Percentiles rank a stretch among this genome's conserved stretches.
Conservation (phyloP, 2,329 filamentous ascomycete species). For the Penicillium sumatraense region DNA sequence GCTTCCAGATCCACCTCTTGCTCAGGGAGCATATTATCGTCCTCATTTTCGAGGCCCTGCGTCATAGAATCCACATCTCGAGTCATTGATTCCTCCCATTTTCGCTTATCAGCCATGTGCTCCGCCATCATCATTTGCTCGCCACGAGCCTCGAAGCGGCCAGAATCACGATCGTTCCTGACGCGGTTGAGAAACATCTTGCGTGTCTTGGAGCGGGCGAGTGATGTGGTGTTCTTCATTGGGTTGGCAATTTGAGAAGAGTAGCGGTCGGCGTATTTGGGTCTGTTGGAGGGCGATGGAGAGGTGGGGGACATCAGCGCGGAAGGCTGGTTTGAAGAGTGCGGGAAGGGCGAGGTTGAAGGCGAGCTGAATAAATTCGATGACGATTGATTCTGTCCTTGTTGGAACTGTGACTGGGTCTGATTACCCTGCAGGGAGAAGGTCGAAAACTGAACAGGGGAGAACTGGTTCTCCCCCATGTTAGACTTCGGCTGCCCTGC, state of each 20-base stretch:
- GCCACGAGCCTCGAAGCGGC: slow-evolving; percentile 44
- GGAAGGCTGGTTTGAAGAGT: slow-evolving; percentile 1
- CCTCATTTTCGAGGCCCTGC: slow-evolving; percentile 26
- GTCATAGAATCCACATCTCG: slow-evolving; percentile 34
- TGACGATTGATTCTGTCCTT: slow-evolving; percentile 4
- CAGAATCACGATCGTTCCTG: slow-evolving; percentile 43
- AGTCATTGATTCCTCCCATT: slow-evolving; percentile 46
- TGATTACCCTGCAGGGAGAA: slow-evolving; percentile 15
- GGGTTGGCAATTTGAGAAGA: slow-evolving; percentile 39
- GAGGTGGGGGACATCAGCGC: slow-evolving; percentile 13
- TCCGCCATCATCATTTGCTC: slow-evolving; percentile 51
- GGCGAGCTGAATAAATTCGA: slow-evolving; percentile 6
- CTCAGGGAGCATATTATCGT: slow-evolving; percentile 32
- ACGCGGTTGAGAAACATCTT: slow-evolving; percentile 48
- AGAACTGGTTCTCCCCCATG: slow-evolving; percentile 14
- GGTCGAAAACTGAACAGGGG: slow-evolving; percentile 14
- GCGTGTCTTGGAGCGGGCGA: slow-evolving; percentile 41
- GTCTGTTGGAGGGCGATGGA: slow-evolving; percentile 20
- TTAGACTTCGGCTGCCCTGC: slow-evolving; percentile 4
- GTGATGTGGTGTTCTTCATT: slow-evolving; percentile 29
- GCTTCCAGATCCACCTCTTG: slow-evolving; percentile 35
- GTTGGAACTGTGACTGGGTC: not conserved
- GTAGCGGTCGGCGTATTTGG: slow-evolving; percentile 44
- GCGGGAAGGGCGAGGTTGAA: slow-evolving; percentile 1
- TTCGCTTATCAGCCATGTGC: slow-evolving; percentile 41